Percentiles rank a stretch among this genome's conserved stretches.
phyloP scores from a whole-genome alignment of 768 basidiomycete genomes.

The Cyathus striatus region DNA sequence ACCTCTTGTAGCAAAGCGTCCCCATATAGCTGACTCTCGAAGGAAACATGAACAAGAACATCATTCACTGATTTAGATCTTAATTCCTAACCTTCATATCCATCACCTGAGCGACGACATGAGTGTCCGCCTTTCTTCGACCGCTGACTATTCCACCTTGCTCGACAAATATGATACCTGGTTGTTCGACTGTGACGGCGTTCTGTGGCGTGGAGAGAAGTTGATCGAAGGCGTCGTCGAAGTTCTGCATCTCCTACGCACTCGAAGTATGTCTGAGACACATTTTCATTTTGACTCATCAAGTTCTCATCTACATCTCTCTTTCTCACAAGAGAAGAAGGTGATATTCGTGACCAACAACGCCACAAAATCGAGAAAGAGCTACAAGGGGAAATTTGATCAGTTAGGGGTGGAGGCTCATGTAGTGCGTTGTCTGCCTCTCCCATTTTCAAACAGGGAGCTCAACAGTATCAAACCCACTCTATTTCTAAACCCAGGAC shows the following conservation, averaged over 20 bases:
- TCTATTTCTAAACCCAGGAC: constrained; percentile 46
- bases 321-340: constrained; percentile 58
- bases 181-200: constrained; percentile 96
- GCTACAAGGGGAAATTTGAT: constrained; percentile 90
- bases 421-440: too few species aligned
- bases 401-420: constrained; percentile 79
- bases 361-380: constrained; percentile 85
- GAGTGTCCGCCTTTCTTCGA: constrained; percentile 32
- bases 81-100: background rate
- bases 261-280: constrained; percentile 49
- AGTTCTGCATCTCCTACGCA: constrained; percentile 68
- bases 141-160: constrained; percentile 41
- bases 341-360: constrained; percentile 97
- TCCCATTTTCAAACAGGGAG: too few species aligned
- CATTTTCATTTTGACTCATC: background rate
- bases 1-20: background rate
- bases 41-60: background rate
- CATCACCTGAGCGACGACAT: constrained; percentile 11
- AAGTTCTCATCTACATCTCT: background rate
- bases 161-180: constrained; percentile 82
- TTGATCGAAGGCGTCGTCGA: constrained; percentile 75
- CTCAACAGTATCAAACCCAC: constrained; percentile 3
- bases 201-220: constrained; percentile 84
- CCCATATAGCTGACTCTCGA: background rate
- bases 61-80: background rate